A percentile compares a stretch with the other conserved stretches of the same genome.
Evolutionary conservation across 495 filamentous ascomycete genomes (phyloP).

Genomic region (Penicillium subrubescens): DNA sequence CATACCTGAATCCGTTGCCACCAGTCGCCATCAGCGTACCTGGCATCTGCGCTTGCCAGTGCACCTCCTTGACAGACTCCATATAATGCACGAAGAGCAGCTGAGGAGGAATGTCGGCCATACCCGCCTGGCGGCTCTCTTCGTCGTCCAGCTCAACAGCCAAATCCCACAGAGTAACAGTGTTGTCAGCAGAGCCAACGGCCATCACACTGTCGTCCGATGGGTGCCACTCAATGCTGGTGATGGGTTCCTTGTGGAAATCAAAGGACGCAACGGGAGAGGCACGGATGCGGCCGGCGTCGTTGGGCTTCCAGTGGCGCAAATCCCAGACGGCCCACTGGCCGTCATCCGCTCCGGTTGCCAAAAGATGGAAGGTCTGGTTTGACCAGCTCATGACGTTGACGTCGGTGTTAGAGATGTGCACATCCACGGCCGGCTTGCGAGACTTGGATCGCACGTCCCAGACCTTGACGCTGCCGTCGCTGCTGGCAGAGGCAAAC

Average conservation of each 20-base stretch:
- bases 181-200: slow-evolving; percentile 90
- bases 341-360: slow-evolving; percentile 91
- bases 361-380: slow-evolving; percentile 82
- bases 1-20: slow-evolving; percentile 74
- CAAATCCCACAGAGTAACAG: slow-evolving; percentile 94
- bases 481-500: slow-evolving; percentile 88
- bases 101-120: slow-evolving; percentile 90
- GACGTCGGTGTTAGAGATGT: slow-evolving; percentile 81
- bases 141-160: slow-evolving; percentile 96
- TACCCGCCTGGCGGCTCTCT: slow-evolving; percentile 85
- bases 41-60: slow-evolving; percentile 97
- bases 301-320: slow-evolving; percentile 82
- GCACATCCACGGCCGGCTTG: slow-evolving; percentile 80
- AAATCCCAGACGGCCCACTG: slow-evolving; percentile 97
- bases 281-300: slow-evolving; percentile 47
- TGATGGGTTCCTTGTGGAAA: slow-evolving; percentile 95
- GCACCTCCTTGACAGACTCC: slow-evolving; percentile 88
- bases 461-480: slow-evolving; percentile 94
- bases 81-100: slow-evolving; percentile 96
- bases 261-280: slow-evolving; percentile 84
- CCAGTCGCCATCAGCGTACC: slow-evolving; percentile 91
- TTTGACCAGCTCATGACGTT: slow-evolving; percentile 96
- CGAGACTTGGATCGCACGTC: slow-evolving; percentile 88
- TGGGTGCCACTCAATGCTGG: slow-evolving; percentile 96
- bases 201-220: slow-evolving; percentile 93